Conservation (phyloP, 768 basidiomycete species). For the Termitomyces sp. region DNA sequence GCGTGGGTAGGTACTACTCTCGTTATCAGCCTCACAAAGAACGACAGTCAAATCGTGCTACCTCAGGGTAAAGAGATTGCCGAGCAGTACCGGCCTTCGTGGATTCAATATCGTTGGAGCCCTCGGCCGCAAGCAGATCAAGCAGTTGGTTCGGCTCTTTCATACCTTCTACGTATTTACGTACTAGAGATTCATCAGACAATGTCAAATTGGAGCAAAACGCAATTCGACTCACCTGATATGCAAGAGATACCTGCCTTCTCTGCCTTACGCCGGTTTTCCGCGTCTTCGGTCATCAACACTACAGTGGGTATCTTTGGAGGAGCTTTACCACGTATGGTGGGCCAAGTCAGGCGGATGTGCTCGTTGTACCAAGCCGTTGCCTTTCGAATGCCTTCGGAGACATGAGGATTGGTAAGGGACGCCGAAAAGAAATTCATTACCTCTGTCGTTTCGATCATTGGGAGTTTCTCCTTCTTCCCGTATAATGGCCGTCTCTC, state of each 20-base stretch:
- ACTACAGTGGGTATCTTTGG: slow-evolving; percentile 55
- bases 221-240: slow-evolving; percentile 43
- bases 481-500: slow-evolving; percentile 75
- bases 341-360: slow-evolving; percentile 45
- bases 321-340: slow-evolving; percentile 42
- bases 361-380: slow-evolving; percentile 85
- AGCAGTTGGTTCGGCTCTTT: slow-evolving; percentile 59
- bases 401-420: neutral
- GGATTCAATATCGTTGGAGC: slow-evolving; percentile 57
- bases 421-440: slow-evolving; percentile 3
- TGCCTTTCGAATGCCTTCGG: slow-evolving; percentile 79
- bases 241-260: slow-evolving; percentile 51
- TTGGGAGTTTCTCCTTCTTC: slow-evolving; percentile 83
- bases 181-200: slow-evolving; percentile 36
- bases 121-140: slow-evolving; percentile 74
- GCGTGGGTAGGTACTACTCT: slow-evolving; percentile 69
- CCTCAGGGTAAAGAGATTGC: slow-evolving; percentile 71
- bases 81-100: slow-evolving; percentile 48
- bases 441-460: slow-evolving; percentile 92
- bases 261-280: slow-evolving; percentile 73
- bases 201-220: neutral
- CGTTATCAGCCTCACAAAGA: neutral
- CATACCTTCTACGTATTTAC: slow-evolving; percentile 77
- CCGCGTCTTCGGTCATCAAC: slow-evolving; percentile 85
- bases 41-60: slow-evolving; percentile 21